Evolutionary conservation across 495 filamentous ascomycete genomes (phyloP), one percentile per base, ranked within the genome.

Genomic region (Wilcoxina mikolae): DNA sequence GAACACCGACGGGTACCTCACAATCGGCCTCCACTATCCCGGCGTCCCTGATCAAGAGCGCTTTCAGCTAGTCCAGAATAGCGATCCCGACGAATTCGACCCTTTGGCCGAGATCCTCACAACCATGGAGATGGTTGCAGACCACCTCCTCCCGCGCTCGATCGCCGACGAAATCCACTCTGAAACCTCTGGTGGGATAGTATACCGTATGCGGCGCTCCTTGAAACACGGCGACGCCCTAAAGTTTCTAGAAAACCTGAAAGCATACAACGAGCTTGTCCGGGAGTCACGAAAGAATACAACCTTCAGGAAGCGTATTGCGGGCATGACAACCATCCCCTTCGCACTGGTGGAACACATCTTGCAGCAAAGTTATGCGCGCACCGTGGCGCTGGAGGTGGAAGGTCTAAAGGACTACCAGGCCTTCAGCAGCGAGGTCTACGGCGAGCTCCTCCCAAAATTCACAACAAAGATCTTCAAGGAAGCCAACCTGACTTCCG

Each of bases 371-470:
- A 82, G 83, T 4, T 95, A 95, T 69, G 81, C 84, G 57, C 88
- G 91, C 49, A 93, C 85, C 3, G 91, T 98, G 20, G 90, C 88
- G 4, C 88, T 87, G 33, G 76, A 82, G 55, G 87, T 94, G 12
- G 83, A 90, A 44, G 75, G 77, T 15, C 77, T 96, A 9, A 78
- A 79, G 35, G 79, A 84, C 55, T 93, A 94, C 64, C 78, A 91
- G 64, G 84, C 85, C 58, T 89, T 87, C 55, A 82, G 80, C 38
- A 85, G 91, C 68, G 87, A 91, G 58, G 86, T 94, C 18, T 98
- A 96, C 66, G 91, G 91, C 58, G 91, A 98, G 65, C 76, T 98
- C 25, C 74, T 91, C 5, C 84, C 86, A 18, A 79, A 79, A 2
- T 93, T 98, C 65, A 77, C 87, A 56, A 82, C 82, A 55, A 78